phyloP scores from a whole-genome alignment of 106 monocot species.

The Hemerocallis citrina region DNA sequence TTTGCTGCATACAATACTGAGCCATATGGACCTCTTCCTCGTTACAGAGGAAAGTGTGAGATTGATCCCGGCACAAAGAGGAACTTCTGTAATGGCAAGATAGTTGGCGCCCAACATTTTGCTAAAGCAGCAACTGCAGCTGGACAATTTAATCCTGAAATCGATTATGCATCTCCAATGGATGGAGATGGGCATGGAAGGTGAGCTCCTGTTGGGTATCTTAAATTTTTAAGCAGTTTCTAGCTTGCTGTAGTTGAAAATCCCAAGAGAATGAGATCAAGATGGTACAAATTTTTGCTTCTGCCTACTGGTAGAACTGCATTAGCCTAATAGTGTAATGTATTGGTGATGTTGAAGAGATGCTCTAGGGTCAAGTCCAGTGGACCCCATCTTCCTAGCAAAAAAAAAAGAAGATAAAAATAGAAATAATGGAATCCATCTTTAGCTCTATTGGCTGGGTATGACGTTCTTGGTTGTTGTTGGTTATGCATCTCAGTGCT shows the following conservation, averaged over 20 bases:
- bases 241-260: not conserved
- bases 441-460: too few species aligned
- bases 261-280: not conserved
- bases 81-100: conserved; percentile 89
- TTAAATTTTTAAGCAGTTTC: not conserved
- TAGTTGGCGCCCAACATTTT: conserved; percentile 97
- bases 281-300: not conserved
- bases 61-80: conserved; percentile 54
- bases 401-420: too few species aligned
- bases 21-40: conserved; percentile 72
- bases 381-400: too few species aligned
- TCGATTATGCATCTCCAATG: conserved; percentile 88
- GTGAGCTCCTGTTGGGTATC: conserved; percentile 20
- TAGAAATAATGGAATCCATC: too few species aligned
- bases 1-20: conserved; percentile 63
- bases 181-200: conserved; percentile 99
- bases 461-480: not conserved
- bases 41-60: conserved; percentile 86
- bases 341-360: not conserved
- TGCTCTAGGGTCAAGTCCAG: not conserved
- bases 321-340: not conserved
- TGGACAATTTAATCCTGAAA: conserved; percentile 74
- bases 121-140: conserved; percentile 94
- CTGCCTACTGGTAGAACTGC: not conserved
- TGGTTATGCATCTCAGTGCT: not conserved